Evolutionary conservation across 495 filamentous ascomycete species (phyloP), one percentile per base, ranked within the genome.

Genomic region (Endocarpon pusillum): DNA sequence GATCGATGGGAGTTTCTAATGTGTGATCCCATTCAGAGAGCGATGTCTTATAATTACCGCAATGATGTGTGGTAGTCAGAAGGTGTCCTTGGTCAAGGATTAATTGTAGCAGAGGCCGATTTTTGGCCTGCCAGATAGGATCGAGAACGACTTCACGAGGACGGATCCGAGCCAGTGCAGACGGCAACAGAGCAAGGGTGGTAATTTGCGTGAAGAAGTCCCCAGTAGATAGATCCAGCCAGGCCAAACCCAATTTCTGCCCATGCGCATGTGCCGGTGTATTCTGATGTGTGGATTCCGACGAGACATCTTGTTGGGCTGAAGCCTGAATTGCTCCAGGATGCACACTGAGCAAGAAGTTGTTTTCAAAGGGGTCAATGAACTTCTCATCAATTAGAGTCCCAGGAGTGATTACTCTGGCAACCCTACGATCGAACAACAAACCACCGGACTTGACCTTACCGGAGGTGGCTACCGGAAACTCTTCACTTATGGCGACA

Each of bases 381-480:
- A 94, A 96, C 41, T 86, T 84, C 54, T 99, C 91, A 51, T 99
- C 89, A 43, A 96, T 93, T 27, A 96, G 55, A 1, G 89, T 99
- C 6, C 89, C 89, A 0, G 91, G 85, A 0, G 89, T 94, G 49
- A 99, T 68, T 35, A 94, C 75, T 25, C 89, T 74, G 26, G 81
- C 68, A 11, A 99, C 81, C 40, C 63, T 72, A 26, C 89, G 75
- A 46, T 86, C 81, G 47, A 85, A 91, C 51, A 81, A 55, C 33
- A 91, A 58, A 2, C 81, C 81, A 4, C 80, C 79, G 9, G 71
- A 66, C 37, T 75, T 81, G 26, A 68, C 57, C 55, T 71, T 81
- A 24, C 66, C 61, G 22, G 75, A 66, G 26, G 69, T 54, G 39
- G 70, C 63, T 39, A 78, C 76, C 0, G 75, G 69, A 42, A 91